Conservation (phyloP, 495 filamentous ascomycete species). For the Annulohypoxylon moriforme region DNA sequence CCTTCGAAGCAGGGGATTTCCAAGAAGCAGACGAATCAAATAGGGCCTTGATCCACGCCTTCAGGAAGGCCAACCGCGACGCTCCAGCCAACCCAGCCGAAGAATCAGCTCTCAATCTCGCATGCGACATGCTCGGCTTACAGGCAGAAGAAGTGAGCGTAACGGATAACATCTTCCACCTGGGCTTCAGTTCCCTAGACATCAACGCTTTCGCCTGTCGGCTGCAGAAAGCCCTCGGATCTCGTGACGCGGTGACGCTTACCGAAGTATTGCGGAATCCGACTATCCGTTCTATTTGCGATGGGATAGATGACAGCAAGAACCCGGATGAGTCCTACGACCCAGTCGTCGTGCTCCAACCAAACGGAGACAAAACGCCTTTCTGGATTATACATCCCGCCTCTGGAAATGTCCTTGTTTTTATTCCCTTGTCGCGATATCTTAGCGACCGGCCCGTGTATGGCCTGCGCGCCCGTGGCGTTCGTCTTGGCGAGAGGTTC, state of each 20-base stretch:
- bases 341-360: conserved; percentile 2
- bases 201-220: conserved; percentile 1
- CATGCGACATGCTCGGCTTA: conserved; percentile 8
- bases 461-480: neutral
- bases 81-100: neutral
- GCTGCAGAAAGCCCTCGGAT: neutral
- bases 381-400: conserved; percentile 10
- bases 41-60: neutral
- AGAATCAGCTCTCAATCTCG: neutral
- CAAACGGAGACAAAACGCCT: conserved; percentile 11
- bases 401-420: conserved; percentile 5
- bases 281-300: conserved; percentile 4
- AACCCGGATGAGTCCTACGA: conserved; percentile 7
- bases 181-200: conserved; percentile 5
- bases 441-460: conserved; percentile 11
- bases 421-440: conserved; percentile 3
- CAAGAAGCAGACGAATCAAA: neutral
- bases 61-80: conserved; percentile 7
- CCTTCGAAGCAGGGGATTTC: conserved; percentile 7
- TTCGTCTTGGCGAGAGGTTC: conserved; percentile 6
- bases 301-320: conserved; percentile 1
- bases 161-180: conserved; percentile 10
- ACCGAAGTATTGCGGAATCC: conserved; percentile 4
- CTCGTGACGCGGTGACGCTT: neutral
- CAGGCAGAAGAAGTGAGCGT: conserved; percentile 3